Base-by-base conservation (phyloP, 164 flowering plant genomes). In the Piper betle region DNA sequence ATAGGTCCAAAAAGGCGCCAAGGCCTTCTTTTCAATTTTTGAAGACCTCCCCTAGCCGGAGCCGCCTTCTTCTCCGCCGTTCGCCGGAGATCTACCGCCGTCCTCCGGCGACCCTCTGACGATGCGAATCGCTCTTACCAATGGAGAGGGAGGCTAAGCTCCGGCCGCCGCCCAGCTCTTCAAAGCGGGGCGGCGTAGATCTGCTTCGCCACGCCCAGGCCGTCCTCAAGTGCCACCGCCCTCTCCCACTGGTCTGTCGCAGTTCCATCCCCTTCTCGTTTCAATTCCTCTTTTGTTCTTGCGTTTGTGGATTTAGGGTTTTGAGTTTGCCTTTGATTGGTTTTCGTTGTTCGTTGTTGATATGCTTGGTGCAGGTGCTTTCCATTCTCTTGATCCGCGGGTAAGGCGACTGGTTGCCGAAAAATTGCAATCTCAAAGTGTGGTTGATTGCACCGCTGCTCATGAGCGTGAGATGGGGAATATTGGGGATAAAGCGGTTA, bases 221-320 rank as follows among this genome's bases (percentile, higher is more conserved):
- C 55, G 88, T 85, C 63, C 78, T 86, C 80, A 90, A 88, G 81
- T 92, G 99, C 46, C 88, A 81, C 70, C 87, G 94, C 33, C 80
- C 92, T 55, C 69, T 80, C 61, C 33, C 33, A 79, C 58, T 55
- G 39, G 58, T 55, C 15, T 4, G 58, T 55, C 42, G n/a, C 12
- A 25, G 25, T 43, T 12, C 42, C 61, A 4, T 53, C 18, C 2
- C n/a, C 8, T 19, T 53, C 15, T 18, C 46, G 43, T 18, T 9
- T 41, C 37, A 12, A 37, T 39, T 13, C 19, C 16, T 9, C 16
- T 19, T 64, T 33, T 65, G 66, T 68, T 41, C 11, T 59, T 16
- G n/a, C 55, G 18, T 46, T 7, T 11, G 11, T 37, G 9, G 20
- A 17, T 15, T 40, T n/a, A 3, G 37, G 50, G 13, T 37, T 41